Evolutionary conservation across 129 eudicot species (phyloP).

Genomic region (Flaveria trinervia): DNA sequence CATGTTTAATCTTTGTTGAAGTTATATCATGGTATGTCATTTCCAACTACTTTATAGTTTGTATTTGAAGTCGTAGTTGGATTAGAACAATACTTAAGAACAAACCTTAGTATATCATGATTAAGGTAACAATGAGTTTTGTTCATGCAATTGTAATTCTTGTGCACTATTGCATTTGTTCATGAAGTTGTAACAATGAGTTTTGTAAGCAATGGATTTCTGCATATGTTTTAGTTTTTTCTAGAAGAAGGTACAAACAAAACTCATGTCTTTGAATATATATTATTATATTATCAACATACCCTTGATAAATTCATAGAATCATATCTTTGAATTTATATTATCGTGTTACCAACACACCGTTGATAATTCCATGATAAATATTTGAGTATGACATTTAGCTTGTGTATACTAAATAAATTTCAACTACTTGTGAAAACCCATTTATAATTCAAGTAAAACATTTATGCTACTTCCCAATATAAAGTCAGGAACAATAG

Average conservation of each 20-base stretch:
- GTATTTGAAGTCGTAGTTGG: neutral
- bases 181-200: neutral
- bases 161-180: neutral
- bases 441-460: too few relatives aligned
- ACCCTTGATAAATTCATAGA: too few relatives aligned
- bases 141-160: neutral
- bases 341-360: neutral
- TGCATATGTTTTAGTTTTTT: neutral
- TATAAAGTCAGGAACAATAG: too few relatives aligned
- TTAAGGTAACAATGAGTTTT: neutral
- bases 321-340: neutral
- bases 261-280: too few relatives aligned
- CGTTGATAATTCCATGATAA: neutral
- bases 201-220: neutral
- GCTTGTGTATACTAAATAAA: too few relatives aligned
- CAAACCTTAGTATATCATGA: neutral
- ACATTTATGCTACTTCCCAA: too few relatives aligned
- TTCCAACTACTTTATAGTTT: neutral
- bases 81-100: neutral
- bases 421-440: neutral
- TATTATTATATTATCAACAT: too few relatives aligned
- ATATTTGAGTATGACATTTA: too few relatives aligned
- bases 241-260: neutral
- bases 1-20: neutral
- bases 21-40: neutral